phyloP scores from a whole-genome alignment of 1,284 basidiomycete genomes.

The Ceratobasidium papillatum region DNA sequence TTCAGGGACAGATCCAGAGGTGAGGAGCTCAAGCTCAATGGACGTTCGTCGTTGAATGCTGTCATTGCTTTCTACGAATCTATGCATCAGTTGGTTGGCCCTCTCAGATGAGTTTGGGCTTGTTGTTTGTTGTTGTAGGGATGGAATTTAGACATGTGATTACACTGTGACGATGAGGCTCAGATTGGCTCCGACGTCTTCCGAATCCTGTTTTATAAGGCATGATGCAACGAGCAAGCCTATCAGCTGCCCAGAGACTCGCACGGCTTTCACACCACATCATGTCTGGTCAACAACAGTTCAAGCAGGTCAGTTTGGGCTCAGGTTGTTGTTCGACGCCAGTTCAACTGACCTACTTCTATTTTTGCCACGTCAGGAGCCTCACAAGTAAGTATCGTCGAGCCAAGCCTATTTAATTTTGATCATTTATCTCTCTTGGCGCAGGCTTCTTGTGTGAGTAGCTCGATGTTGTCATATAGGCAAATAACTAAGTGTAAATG shows the following conservation, averaged over 20 bases:
- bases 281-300: conserved; percentile 27
- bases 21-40: conserved; percentile 3
- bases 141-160: conserved; percentile 1
- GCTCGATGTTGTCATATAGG: conserved; percentile 28
- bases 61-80: not conserved
- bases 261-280: conserved; percentile 35
- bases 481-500: not conserved
- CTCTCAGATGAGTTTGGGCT: not conserved
- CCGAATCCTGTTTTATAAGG: conserved; percentile 21
- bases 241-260: conserved; percentile 30
- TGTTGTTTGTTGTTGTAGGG: conserved; percentile 27
- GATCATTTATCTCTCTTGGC: not conserved
- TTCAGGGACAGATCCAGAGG: not conserved
- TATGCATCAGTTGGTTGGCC: not conserved
- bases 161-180: conserved; percentile 6
- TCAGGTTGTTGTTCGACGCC: too few relatives aligned
- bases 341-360: not conserved
- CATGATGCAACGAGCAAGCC: conserved; percentile 35
- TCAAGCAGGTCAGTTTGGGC: conserved; percentile 50
- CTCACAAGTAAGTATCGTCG: conserved; percentile 69
- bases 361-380: conserved; percentile 54
- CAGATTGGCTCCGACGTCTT: conserved; percentile 20
- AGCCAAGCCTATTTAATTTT: not conserved
- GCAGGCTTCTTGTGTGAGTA: conserved; percentile 72
- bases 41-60: conserved; percentile 11